Conservation (phyloP, 2,329 filamentous ascomycete species). For the Rutstroemia sp. region DNA sequence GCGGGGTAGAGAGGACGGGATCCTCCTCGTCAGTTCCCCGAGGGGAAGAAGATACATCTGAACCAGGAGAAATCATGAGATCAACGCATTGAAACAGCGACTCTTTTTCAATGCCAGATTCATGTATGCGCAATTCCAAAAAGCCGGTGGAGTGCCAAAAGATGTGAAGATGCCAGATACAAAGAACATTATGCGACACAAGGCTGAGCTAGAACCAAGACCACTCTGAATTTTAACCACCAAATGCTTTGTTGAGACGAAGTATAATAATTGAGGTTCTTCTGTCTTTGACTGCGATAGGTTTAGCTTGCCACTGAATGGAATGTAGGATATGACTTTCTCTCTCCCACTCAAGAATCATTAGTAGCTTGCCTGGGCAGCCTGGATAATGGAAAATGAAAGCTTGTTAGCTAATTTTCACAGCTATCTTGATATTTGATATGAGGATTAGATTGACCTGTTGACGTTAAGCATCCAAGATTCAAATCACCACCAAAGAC, state of each 20-base stretch:
- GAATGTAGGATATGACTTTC: not conserved
- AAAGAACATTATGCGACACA: not conserved
- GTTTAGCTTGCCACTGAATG: not conserved
- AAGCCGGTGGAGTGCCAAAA: not conserved
- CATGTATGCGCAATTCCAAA: not conserved
- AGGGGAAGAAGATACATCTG: no score
- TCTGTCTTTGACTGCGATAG: not conserved
- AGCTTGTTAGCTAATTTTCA: no score
- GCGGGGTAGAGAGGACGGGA: not conserved
- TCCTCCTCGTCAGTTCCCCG: no score
- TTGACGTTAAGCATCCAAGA: no score
- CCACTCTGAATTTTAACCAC: not conserved
- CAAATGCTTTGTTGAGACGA: not conserved
- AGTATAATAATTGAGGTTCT: not conserved
- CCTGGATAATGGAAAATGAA: no score
- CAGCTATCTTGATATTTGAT: no score
- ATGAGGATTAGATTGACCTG: no score
- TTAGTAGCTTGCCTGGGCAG: no score
- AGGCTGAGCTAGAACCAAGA: not conserved
- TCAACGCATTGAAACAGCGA: not conserved
- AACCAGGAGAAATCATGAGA: no score
- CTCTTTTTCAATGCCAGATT: not conserved
- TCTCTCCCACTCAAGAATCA: no score
- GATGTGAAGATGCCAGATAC: not conserved
- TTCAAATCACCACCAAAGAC: no score